phyloP scores from a whole-genome alignment of 768 basidiomycete genomes.

The Crepidotus variabilis region DNA sequence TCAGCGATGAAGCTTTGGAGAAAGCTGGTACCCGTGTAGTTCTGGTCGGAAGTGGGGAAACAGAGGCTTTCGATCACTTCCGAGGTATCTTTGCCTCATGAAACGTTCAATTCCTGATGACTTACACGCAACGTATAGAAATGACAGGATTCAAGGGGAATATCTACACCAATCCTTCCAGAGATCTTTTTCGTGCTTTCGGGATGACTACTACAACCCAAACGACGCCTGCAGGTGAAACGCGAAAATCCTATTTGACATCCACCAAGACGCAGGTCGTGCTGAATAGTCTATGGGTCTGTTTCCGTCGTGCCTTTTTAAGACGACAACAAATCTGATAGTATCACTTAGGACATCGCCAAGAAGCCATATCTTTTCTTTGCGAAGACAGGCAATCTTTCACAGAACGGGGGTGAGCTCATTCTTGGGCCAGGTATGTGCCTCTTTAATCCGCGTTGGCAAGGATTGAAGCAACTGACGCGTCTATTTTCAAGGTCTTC shows the following conservation, averaged over 20 bases:
- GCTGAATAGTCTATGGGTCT: background rate
- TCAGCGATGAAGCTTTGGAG: slow-evolving; percentile 36
- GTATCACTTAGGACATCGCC: slow-evolving; percentile 29
- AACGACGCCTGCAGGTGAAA: slow-evolving; percentile 39
- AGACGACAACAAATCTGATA: slow-evolving; percentile 13
- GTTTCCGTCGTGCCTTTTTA: slow-evolving; percentile 15
- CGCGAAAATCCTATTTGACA: slow-evolving; percentile 42
- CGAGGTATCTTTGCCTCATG: slow-evolving; percentile 29
- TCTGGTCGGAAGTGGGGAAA: slow-evolving; percentile 62
- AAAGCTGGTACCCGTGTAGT: slow-evolving; percentile 37
- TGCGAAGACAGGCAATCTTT: slow-evolving; percentile 57
- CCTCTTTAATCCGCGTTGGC: background rate
- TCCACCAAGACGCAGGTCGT: background rate
- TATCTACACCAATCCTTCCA: slow-evolving; percentile 64
- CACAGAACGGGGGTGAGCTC: slow-evolving; percentile 62
- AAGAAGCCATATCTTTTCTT: slow-evolving; percentile 37
- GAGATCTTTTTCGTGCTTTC: slow-evolving; percentile 52
- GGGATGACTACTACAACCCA: slow-evolving; percentile 51
- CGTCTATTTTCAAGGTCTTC: slow-evolving; percentile 26
- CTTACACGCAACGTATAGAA: background rate
- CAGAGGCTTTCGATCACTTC: slow-evolving; percentile 45
- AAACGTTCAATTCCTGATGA: background rate
- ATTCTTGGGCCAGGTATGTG: slow-evolving; percentile 51
- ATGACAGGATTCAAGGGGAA: slow-evolving; percentile 27
- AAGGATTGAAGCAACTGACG: background rate